Conservation (phyloP, 106 monocot genomes). For the Cymbidium sinense region DNA sequence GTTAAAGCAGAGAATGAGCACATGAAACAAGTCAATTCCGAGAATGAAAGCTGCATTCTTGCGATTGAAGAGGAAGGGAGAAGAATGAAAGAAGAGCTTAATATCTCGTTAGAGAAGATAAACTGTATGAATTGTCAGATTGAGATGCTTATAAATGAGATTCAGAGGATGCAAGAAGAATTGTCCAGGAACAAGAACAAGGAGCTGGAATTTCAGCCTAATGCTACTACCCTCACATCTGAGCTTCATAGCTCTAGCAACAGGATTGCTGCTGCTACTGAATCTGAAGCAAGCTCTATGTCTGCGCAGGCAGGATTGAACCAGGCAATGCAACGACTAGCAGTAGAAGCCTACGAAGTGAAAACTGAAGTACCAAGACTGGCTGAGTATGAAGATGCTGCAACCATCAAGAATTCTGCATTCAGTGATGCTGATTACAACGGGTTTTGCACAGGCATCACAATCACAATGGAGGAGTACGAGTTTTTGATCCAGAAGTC, state of each 20-base stretch:
- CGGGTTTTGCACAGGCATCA: slow-evolving; percentile 1
- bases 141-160: slow-evolving; percentile 8
- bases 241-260: slow-evolving; percentile 17
- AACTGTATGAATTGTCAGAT: slow-evolving; percentile 4
- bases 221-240: slow-evolving; percentile 19
- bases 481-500: slow-evolving; percentile 10
- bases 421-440: not conserved
- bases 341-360: slow-evolving; percentile 17
- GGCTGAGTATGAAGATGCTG: not conserved
- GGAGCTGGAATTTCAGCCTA: slow-evolving; percentile 19
- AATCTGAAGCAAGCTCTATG: slow-evolving; percentile 13
- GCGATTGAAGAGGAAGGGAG: slow-evolving; percentile 5
- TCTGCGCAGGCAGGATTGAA: not conserved
- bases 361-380: slow-evolving; percentile 10
- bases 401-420: not conserved
- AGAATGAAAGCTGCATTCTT: not conserved
- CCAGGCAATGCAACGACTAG: slow-evolving; percentile 18
- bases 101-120: slow-evolving; percentile 10
- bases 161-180: slow-evolving; percentile 12
- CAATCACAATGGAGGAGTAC: slow-evolving; percentile 20
- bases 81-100: slow-evolving; percentile 19
- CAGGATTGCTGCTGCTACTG: slow-evolving; percentile 18
- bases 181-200: slow-evolving; percentile 7
- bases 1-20: slow-evolving; percentile 11
- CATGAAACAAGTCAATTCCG: slow-evolving; percentile 7